A percentile compares a stretch with the other conserved stretches of the same genome.
These are phyloP conservation scores for Hawksworthiomyces lignivorus DNA, from an alignment of 2,329 filamentous ascomycete species.

Conservation along the genomic window DNA sequence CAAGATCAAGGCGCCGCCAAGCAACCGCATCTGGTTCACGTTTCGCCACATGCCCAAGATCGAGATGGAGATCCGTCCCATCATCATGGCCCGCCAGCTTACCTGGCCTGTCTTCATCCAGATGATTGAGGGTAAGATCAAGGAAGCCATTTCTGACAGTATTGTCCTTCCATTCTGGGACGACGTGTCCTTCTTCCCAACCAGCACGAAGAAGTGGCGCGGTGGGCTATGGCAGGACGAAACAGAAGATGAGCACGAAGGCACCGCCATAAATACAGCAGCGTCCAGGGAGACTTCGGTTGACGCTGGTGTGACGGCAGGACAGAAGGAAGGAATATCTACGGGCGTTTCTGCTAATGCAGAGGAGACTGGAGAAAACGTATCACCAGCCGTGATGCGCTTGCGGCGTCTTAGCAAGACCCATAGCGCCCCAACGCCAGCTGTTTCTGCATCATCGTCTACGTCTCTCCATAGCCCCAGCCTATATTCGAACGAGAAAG, in stretches of 20 bases:
- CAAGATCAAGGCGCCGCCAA: conserved; percentile 88
- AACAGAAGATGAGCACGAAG: conserved; percentile 25
- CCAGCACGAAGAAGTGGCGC: conserved; percentile 66
- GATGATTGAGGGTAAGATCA: conserved; percentile 90
- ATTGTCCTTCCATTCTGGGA: conserved; percentile 94
- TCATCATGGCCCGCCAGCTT: conserved; percentile 91
- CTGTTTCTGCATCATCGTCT: conserved; percentile 24
- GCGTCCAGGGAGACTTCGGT: background rate
- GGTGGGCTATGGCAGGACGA: conserved; percentile 72
- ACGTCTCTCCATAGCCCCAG: conserved; percentile 34
- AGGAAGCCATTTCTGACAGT: conserved; percentile 88
- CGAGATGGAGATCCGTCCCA: conserved; percentile 88
- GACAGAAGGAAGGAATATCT: no score
- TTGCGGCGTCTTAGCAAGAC: conserved; percentile 48
- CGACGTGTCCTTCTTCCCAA: conserved; percentile 84
- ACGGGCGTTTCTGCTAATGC: conserved; percentile 21
- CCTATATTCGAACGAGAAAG: background rate
- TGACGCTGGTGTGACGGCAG: no score
- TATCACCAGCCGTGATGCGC: conserved; percentile 24
- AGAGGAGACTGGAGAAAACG: conserved; percentile 29
- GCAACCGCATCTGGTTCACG: conserved; percentile 91
- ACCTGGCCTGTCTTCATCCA: conserved; percentile 88
- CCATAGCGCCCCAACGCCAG: conserved; percentile 36
- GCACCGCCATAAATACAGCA: background rate
- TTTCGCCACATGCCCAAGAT: conserved; percentile 93